Percentiles rank a stretch among this genome's conserved stretches.
phyloP scores from a whole-genome alignment of 768 basidiomycete species.

The Russula virescens region DNA sequence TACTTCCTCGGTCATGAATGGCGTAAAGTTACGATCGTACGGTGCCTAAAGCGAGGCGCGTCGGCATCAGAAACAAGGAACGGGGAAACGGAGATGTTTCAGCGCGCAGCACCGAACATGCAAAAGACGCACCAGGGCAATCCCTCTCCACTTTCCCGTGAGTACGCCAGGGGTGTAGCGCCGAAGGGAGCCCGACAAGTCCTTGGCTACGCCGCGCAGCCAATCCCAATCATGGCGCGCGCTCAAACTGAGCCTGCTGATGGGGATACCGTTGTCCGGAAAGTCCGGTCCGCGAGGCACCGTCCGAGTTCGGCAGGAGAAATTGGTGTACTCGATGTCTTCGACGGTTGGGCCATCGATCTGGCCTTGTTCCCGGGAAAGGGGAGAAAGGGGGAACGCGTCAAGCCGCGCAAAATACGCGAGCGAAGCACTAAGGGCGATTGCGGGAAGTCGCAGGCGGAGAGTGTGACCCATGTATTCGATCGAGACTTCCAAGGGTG shows the following conservation, averaged over 20 bases:
- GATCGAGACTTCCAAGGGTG: slow-evolving; percentile 6
- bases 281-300: slow-evolving; percentile 7
- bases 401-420: slow-evolving; percentile 21
- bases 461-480: slow-evolving; percentile 11
- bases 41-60: slow-evolving; percentile 1
- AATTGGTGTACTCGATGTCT: slow-evolving; percentile 18
- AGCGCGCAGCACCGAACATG: not conserved
- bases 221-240: slow-evolving; percentile 9
- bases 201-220: slow-evolving; percentile 13
- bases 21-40: slow-evolving; percentile 1
- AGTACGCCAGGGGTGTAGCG: slow-evolving; percentile 13
- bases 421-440: slow-evolving; percentile 16
- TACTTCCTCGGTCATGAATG: slow-evolving; percentile 5
- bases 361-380: not conserved
- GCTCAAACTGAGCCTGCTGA: not conserved
- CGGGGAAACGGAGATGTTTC: not conserved
- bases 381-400: not conserved
- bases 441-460: slow-evolving; percentile 14
- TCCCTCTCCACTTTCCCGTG: slow-evolving; percentile 17
- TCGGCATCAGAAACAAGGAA: not conserved
- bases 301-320: slow-evolving; percentile 2
- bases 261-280: not conserved
- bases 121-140: slow-evolving; percentile 12
- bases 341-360: not conserved
- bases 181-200: not conserved